phyloP scores from a whole-genome alignment of 441 rosid species.

The Populus tomentosa region DNA sequence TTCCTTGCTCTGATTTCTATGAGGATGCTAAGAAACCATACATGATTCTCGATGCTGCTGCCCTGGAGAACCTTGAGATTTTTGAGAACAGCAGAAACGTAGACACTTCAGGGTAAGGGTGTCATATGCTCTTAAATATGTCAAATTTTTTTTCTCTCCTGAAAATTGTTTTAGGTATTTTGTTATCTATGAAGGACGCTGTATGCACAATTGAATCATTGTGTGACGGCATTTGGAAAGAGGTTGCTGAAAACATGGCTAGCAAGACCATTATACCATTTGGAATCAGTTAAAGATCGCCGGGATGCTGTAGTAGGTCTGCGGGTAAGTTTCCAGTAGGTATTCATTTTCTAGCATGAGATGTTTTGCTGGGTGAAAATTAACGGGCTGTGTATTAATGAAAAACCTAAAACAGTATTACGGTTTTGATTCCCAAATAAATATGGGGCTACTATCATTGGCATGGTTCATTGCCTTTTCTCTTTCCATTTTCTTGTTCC shows the following conservation, averaged over 20 bases:
- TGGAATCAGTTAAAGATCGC: conserved; percentile 73
- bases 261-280: conserved; percentile 79
- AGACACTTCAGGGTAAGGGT: conserved; percentile 66
- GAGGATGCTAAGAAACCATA: conserved; percentile 60
- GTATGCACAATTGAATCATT: conserved; percentile 82
- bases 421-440: background rate
- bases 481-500: background rate
- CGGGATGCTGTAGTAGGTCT: conserved; percentile 90
- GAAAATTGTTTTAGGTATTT: conserved; percentile 10
- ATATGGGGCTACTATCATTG: background rate
- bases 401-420: too few species aligned
- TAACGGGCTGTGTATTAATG: background rate
- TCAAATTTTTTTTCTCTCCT: conserved; percentile 12
- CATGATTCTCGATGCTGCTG: conserved; percentile 97
- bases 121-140: conserved; percentile 11
- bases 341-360: background rate
- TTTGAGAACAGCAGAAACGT: conserved; percentile 94
- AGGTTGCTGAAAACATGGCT: conserved; percentile 93
- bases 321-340: conserved; percentile 44
- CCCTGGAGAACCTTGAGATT: conserved; percentile 95
- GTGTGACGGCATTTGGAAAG: conserved; percentile 90
- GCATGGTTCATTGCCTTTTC: background rate
- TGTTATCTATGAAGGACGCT: conserved; percentile 59
- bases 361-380: background rate
- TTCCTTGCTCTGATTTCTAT: conserved; percentile 63